These are phyloP conservation scores for Ogataea chonburiensis DNA, from an alignment of 805 yeast genomes.

Conservation along the genomic window DNA sequence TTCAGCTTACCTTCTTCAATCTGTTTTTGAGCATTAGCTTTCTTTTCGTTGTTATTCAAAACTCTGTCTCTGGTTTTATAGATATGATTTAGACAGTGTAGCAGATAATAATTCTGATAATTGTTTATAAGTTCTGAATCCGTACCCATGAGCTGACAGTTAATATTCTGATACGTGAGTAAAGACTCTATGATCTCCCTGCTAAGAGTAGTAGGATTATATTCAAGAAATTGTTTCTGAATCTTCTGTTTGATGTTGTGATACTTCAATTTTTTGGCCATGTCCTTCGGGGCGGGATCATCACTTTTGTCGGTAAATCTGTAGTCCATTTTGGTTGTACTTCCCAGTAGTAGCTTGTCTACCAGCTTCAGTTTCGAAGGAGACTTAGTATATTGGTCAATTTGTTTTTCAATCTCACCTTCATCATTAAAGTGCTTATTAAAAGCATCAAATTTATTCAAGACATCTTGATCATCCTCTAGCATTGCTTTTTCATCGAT, in stretches of 20 bases:
- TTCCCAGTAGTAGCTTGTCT: slow-evolving; percentile 11
- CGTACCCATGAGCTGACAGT: slow-evolving; percentile 52
- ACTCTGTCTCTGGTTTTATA: slow-evolving; percentile 85
- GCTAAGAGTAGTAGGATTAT: slow-evolving; percentile 44
- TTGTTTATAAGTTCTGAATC: slow-evolving; percentile 33
- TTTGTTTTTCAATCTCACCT: slow-evolving; percentile 37
- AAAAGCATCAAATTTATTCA: slow-evolving; percentile 58
- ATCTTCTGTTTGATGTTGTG: slow-evolving; percentile 49
- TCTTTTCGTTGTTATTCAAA: slow-evolving; percentile 68
- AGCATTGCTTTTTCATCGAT: slow-evolving; percentile 21
- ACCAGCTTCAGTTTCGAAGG: slow-evolving; percentile 9
- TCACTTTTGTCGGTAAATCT: slow-evolving; percentile 10
- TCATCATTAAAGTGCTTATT: slow-evolving; percentile 67
- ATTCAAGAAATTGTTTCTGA: slow-evolving; percentile 35
- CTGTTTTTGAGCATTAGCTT: slow-evolving; percentile 38
- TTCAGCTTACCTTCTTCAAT: slow-evolving; percentile 36
- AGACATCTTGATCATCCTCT: slow-evolving; percentile 34
- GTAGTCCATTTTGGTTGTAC: slow-evolving; percentile 34
- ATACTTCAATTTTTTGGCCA: slow-evolving; percentile 21
- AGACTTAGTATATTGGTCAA: slow-evolving; percentile 26
- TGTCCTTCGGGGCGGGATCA: slow-evolving; percentile 8
- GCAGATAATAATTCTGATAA: slow-evolving; percentile 60
- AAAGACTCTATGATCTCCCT: slow-evolving; percentile 57
- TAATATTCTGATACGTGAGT: slow-evolving; percentile 69
- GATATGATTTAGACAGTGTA: slow-evolving; percentile 81